These are phyloP conservation scores for Exophiala spinifera DNA, from an alignment of 2,329 filamentous ascomycete genomes.

Conservation along the genomic window DNA sequence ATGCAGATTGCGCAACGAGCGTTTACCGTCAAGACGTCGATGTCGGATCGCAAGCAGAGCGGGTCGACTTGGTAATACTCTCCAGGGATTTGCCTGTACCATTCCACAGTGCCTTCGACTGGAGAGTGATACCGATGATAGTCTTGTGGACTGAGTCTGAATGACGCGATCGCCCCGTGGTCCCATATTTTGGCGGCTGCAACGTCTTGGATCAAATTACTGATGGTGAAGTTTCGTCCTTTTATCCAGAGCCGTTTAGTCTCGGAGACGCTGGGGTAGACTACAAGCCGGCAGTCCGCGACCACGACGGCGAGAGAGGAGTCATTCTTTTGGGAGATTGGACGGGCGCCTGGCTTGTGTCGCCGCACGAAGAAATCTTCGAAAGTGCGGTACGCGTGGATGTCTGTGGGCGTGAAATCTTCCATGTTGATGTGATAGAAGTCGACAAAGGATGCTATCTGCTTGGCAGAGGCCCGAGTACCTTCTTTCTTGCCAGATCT, in stretches of 20 bases:
- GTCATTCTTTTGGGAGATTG: constrained; percentile 84
- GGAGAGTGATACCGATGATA: constrained; percentile 98
- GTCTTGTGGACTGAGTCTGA: constrained; percentile 92
- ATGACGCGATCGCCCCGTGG: constrained; percentile 78
- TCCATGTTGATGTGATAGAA: constrained; percentile 94
- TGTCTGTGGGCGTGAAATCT: constrained; percentile 74
- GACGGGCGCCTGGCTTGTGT: constrained; percentile 78
- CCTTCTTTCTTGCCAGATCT: constrained; percentile 80
- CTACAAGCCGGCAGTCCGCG: constrained; percentile 87
- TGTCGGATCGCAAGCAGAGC: constrained; percentile 90
- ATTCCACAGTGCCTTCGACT: constrained; percentile 81
- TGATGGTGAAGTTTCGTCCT: constrained; percentile 86
- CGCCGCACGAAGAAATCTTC: constrained; percentile 98
- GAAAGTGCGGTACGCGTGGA: constrained; percentile 83
- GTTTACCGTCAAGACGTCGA: constrained; percentile 97
- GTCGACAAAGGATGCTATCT: constrained; percentile 86
- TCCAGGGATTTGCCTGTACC: constrained; percentile 81
- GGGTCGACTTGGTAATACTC: constrained; percentile 99
- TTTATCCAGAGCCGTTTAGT: constrained; percentile 96
- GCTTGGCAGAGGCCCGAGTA: constrained; percentile 78
- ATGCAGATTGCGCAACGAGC: constrained; percentile 85
- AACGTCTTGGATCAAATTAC: constrained; percentile 81
- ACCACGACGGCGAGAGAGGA: constrained; percentile 85
- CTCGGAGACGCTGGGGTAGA: constrained; percentile 81
- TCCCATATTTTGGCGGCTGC: constrained; percentile 66